Conservation (phyloP, 495 filamentous ascomycete genomes). For the Endocarpon pusillum region DNA sequence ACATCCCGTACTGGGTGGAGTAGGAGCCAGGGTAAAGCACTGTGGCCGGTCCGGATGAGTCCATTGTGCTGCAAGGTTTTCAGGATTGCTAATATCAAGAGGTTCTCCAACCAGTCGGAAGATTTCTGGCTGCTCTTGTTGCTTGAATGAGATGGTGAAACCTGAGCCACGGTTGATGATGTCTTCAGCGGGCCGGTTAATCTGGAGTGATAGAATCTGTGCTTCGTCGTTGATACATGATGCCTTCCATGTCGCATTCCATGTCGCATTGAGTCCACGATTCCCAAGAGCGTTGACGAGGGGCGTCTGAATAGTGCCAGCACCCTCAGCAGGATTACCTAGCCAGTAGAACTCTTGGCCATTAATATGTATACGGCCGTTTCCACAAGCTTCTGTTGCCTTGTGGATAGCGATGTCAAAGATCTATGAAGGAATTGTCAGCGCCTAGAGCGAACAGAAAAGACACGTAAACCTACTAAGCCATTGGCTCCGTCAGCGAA, state of each 20-base stretch:
- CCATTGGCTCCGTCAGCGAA: constrained; percentile 4
- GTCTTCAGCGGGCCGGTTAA: constrained; percentile 22
- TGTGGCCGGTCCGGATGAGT: constrained; percentile 1
- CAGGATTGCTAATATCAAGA: constrained; percentile 13
- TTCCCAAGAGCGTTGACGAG: constrained; percentile 15
- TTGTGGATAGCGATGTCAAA: constrained; percentile 4
- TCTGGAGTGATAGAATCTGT: constrained; percentile 28
- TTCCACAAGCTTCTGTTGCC: constrained; percentile 1
- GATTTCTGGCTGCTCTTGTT: constrained; percentile 23
- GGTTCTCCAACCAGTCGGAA: constrained; percentile 14
- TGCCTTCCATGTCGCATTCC: constrained; percentile 27
- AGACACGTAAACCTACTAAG: constrained; percentile 4
- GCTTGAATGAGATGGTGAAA: constrained; percentile 30
- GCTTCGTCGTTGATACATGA: constrained; percentile 25
- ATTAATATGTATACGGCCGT: constrained; percentile 18
- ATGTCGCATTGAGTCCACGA: constrained; percentile 8
- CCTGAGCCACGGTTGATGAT: constrained; percentile 16
- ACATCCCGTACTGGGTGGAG: constrained; percentile 3
- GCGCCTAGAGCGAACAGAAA: constrained; percentile 1
- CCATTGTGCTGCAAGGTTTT: constrained; percentile 3
- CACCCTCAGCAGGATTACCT: too few species aligned
- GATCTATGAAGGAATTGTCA: constrained; percentile 3
- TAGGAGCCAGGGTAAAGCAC: background rate
- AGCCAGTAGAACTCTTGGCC: constrained; percentile 17
- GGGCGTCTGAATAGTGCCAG: constrained; percentile 16